These are phyloP conservation scores for Rhipidocladum racemiflorum DNA, from an alignment of 176 grass and related monocot genomes.

Conservation along the genomic window DNA sequence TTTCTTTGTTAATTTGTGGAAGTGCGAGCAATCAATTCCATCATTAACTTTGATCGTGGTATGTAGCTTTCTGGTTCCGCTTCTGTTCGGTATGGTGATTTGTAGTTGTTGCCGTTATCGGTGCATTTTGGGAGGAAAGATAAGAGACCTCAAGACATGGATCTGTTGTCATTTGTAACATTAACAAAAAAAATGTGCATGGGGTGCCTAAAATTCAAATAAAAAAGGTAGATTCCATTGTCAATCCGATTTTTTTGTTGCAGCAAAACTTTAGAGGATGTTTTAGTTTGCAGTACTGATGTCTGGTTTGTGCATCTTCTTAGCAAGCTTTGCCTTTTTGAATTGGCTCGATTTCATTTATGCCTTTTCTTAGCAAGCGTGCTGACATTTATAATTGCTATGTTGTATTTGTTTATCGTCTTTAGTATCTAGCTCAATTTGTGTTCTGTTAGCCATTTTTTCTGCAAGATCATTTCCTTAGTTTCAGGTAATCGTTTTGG, in stretches of 20 bases:
- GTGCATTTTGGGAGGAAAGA: conserved; percentile 39
- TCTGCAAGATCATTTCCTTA: not conserved
- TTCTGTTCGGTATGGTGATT: conserved; percentile 42
- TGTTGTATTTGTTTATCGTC: not conserved
- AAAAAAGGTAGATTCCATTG: conserved; percentile 27
- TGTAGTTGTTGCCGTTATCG: conserved; percentile 26
- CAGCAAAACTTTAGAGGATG: not conserved
- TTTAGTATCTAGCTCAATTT: not conserved
- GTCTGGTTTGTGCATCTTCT: not conserved
- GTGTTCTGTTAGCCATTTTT: not conserved
- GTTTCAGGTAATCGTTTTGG: not conserved
- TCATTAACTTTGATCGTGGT: conserved; percentile 28
- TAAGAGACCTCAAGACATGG: conserved; percentile 12
- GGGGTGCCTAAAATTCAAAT: conserved; percentile 41
- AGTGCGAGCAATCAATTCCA: conserved; percentile 40
- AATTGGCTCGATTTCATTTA: not conserved
- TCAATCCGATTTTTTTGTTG: not conserved
- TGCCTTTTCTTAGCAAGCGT: not conserved
- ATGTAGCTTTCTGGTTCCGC: conserved; percentile 43
- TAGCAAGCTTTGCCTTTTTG: not conserved
- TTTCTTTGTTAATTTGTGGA: conserved; percentile 54
- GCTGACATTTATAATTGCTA: not conserved
- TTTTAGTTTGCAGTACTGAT: not conserved
- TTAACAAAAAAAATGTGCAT: conserved; percentile 25
- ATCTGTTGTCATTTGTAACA: conserved; percentile 46